A percentile compares a stretch with the other conserved stretches of the same genome.
phyloP scores from a whole-genome alignment of 2,329 filamentous ascomycete species.

The Pyrenophora tritici-repentis region DNA sequence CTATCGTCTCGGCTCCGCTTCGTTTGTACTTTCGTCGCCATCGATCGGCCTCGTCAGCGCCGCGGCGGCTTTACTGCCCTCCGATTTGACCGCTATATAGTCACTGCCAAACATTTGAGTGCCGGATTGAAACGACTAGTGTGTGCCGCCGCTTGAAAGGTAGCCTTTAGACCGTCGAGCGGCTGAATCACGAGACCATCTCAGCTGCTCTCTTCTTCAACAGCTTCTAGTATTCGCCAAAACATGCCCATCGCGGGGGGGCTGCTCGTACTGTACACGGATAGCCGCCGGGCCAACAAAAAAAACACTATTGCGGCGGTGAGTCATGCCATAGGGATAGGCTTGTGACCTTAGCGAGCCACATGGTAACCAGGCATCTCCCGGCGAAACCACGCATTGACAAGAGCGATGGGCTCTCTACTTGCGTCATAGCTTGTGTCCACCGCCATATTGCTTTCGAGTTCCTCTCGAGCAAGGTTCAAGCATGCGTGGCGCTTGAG shows the following conservation, averaged over 20 bases:
- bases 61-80: constrained; percentile 6
- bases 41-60: constrained; percentile 18
- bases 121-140: constrained; percentile 10
- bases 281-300: constrained; percentile 1
- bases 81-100: constrained; percentile 11
- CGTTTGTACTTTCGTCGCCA: constrained; percentile 6
- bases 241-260: neutral
- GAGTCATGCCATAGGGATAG: constrained; percentile 28
- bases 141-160: constrained; percentile 5
- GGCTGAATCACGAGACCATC: constrained; percentile 7
- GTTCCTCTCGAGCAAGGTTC: constrained; percentile 19
- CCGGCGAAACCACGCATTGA: constrained; percentile 24
- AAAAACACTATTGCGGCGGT: constrained; percentile 13
- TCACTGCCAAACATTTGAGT: neutral
- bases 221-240: constrained; percentile 1
- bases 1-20: constrained; percentile 13
- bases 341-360: constrained; percentile 24
- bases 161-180: neutral
- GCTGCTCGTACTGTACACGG: neutral
- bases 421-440: constrained; percentile 27
- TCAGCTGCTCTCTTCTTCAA: constrained; percentile 5
- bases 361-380: constrained; percentile 20
- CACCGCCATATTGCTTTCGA: constrained; percentile 16
- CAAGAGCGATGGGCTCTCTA: constrained; percentile 19
- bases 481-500: constrained; percentile 20